Base-by-base conservation (phyloP, 768 basidiomycete genomes). In the Podaxis sp. region DNA sequence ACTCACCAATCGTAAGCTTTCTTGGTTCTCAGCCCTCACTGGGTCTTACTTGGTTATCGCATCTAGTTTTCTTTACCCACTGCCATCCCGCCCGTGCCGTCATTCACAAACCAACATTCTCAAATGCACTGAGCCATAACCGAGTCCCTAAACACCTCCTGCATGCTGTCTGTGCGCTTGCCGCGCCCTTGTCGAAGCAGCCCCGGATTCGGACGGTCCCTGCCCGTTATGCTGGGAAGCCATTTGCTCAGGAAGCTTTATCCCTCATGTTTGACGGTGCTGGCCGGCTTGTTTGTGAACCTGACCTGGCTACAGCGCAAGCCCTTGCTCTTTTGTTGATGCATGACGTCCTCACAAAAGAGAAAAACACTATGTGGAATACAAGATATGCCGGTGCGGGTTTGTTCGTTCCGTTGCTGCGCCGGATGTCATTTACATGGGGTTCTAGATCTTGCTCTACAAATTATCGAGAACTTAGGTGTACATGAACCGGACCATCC, bases 101-200 rank as follows among this genome's bases (percentile, higher is more conserved):
- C 64, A 83, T 94, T 51, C 92, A 94, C 74, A 90, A 90, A 57
- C 88, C 92, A 22, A 85, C 87, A 7, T 94, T 94, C 67, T 79
- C 86, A 24, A 79, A 85, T 1, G 79, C 83, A 36, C 82, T 94
- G 7, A 83, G 83, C 60, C 84, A 85, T 64, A 86, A 86, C 66
- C 80, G 82, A 61, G 82, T 94, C 36, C 91, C 92, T 43, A 74
- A 79, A 36, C 83, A 90, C 69, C 84, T 94, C 27, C 77, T 93
- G 17, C 82, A 88, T 52, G 87, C 90, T 0, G 78, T 94, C 6
- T 91, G 89, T 70, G 90, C 91, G 3, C 79, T 92, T 37, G 91
- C 91, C 5, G 90, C 92, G 19, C 90, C 89, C 8, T 75, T 88
- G 55, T 91, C 89, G 22, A 87, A 85, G 64, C 87, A 87, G 59